Percentiles rank a stretch among this genome's conserved stretches.
phyloP scores from a whole-genome alignment of 1,284 basidiomycete species.

The Ustilago nuda region DNA sequence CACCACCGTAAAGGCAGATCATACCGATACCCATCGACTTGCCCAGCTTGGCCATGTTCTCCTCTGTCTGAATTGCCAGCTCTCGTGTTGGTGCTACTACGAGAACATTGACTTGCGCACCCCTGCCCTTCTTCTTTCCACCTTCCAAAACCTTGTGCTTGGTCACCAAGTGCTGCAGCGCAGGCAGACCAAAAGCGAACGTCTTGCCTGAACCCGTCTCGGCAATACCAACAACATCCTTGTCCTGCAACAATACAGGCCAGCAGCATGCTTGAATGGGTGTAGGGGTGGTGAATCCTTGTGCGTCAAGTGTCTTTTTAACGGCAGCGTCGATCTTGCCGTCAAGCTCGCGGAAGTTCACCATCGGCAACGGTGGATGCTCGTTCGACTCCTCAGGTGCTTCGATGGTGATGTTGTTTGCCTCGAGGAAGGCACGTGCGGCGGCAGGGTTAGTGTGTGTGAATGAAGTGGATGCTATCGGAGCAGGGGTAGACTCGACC shows the following conservation, averaged over 20 bases:
- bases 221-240: constrained; percentile 94
- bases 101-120: constrained; percentile 77
- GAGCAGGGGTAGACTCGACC: constrained; percentile 46
- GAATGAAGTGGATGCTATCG: constrained; percentile 54
- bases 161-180: constrained; percentile 78
- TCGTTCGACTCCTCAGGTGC: constrained; percentile 70
- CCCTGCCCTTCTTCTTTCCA: constrained; percentile 53
- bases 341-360: constrained; percentile 80
- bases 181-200: constrained; percentile 93
- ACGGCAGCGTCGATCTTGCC: constrained; percentile 76
- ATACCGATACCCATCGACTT: constrained; percentile 80
- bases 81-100: constrained; percentile 94
- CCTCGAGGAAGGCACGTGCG: constrained; percentile 61
- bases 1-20: constrained; percentile 91
- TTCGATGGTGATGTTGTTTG: constrained; percentile 68
- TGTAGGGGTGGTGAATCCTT: constrained; percentile 85
- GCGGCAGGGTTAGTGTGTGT: constrained; percentile 60
- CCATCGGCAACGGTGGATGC: constrained; percentile 73
- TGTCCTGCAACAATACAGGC: constrained; percentile 84
- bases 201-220: constrained; percentile 95
- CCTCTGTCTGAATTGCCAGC: constrained; percentile 92
- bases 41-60: constrained; percentile 83
- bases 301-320: constrained; percentile 74
- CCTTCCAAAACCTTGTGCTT: constrained; percentile 55
- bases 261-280: constrained; percentile 96